phyloP scores from a whole-genome alignment of 371 early-diverging fungal species.

The Syncephalis plumigaleata region DNA sequence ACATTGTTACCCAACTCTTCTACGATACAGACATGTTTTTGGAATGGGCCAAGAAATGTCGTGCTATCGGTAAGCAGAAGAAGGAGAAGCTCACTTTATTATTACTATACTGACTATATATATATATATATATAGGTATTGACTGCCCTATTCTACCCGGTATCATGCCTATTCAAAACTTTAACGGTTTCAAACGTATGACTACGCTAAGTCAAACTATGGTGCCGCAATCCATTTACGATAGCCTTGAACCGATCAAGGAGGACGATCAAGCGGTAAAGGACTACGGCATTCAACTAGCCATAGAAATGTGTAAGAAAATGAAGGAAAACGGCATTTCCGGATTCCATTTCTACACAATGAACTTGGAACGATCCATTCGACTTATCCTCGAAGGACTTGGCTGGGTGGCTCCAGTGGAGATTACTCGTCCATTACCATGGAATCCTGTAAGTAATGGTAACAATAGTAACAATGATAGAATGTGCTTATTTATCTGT shows the following conservation, averaged over 20 bases:
- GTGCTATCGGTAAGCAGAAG: conserved; percentile 22
- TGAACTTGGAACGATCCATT: conserved; percentile 69
- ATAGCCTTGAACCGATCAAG: conserved; percentile 70
- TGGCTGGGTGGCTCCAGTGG: conserved; percentile 52
- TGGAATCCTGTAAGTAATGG: conserved; percentile 66
- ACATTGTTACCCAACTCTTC: conserved; percentile 76
- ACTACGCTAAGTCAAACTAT: conserved; percentile 53
- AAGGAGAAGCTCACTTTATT: not conserved
- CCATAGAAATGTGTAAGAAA: conserved; percentile 50
- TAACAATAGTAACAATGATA: not conserved
- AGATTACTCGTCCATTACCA: conserved; percentile 73
- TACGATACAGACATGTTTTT: conserved; percentile 68
- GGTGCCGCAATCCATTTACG: conserved; percentile 50
- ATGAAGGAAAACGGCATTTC: conserved; percentile 36
- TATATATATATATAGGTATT: conserved; percentile 22
- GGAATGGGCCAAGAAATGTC: conserved; percentile 50
- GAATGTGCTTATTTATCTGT: not conserved
- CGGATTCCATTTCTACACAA: conserved; percentile 60
- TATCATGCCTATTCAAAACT: conserved; percentile 79
- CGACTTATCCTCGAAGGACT: conserved; percentile 59
- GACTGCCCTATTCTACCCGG: conserved; percentile 73
- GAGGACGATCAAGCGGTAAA: conserved; percentile 83
- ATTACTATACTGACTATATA: not conserved
- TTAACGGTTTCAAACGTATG: conserved; percentile 67
- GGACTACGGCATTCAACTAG: conserved; percentile 62